Conservation (phyloP, 257 asterid species). For the Solanum phureja region DNA sequence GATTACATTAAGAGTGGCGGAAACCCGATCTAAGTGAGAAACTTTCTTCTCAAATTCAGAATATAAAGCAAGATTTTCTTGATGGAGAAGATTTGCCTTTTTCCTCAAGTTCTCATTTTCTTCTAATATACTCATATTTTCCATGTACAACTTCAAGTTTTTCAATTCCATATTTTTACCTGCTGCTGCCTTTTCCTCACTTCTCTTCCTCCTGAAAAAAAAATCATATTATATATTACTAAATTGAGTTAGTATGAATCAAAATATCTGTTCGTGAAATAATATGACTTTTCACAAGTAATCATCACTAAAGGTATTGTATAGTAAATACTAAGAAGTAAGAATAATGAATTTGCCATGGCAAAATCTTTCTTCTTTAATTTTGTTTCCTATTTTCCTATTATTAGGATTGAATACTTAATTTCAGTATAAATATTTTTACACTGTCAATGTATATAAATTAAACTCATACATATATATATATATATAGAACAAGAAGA, state of each 20-base stretch:
- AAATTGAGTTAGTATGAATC: not conserved
- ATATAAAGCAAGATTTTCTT: conserved; percentile 56
- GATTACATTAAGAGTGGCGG: not conserved
- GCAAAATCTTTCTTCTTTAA: not conserved
- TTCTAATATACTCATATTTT: conserved; percentile 55
- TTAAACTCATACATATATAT: not conserved
- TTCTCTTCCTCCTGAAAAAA: conserved; percentile 15
- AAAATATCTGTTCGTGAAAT: not conserved
- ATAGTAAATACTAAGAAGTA: not conserved
- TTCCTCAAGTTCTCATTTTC: conserved; percentile 60
- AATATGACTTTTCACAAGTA: not conserved
- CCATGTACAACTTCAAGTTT: conserved; percentile 68
- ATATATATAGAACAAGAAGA: not conserved
- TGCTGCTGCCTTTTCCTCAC: conserved; percentile 15
- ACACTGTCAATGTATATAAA: not conserved
- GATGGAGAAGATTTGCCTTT: conserved; percentile 52
- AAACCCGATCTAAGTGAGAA: not conserved
- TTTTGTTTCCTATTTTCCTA: not conserved
- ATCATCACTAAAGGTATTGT: not conserved
- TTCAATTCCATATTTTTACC: conserved; percentile 25
- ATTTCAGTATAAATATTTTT: not conserved
- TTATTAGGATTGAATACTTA: not conserved
- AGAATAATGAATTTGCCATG: not conserved
- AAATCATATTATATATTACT: not conserved
- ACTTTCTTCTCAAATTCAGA: conserved; percentile 30